Percentiles rank a stretch among this genome's conserved stretches.
Evolutionary conservation across 441 rosid species (phyloP).

Genomic region (Corymbia citriodora): DNA sequence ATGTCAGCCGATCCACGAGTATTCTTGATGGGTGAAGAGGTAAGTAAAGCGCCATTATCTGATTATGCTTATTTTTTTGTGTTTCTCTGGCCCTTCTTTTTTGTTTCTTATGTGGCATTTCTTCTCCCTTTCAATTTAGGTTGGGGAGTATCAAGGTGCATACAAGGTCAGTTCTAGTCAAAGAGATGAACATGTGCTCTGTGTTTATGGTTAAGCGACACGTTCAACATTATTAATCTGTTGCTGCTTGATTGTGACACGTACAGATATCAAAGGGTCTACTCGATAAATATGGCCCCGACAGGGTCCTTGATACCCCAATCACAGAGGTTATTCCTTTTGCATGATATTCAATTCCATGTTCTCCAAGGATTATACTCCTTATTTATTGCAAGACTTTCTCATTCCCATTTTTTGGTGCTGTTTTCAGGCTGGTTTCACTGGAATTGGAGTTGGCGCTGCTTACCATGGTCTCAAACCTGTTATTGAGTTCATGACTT

Average conservation of each 20-base stretch:
- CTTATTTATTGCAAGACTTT: background rate
- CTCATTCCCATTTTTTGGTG: background rate
- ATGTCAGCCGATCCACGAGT: constrained; percentile 86
- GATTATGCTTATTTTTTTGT: background rate
- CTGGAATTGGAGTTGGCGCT: constrained; percentile 99
- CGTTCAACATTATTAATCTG: background rate
- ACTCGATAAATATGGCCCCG: constrained; percentile 92
- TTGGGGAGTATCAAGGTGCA: constrained; percentile 97
- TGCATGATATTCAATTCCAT: background rate
- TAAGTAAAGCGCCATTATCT: background rate
- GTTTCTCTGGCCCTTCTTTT: background rate
- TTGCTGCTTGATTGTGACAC: background rate
- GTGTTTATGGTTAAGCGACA: background rate
- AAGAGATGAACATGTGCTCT: background rate
- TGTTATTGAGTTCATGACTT: constrained; percentile 92
- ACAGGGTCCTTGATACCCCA: constrained; percentile 94
- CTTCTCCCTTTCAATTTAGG: constrained; percentile 36
- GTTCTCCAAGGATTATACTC: background rate
- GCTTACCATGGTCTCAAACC: constrained; percentile 92
- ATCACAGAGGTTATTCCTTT: constrained; percentile 69
- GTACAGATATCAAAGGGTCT: constrained; percentile 81
- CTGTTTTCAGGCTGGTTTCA: constrained; percentile 78
- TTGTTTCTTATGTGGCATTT: background rate
- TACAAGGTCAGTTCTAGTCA: constrained; percentile 67
- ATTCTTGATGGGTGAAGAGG: constrained; percentile 84